These are phyloP conservation scores for Trametes sanguinea DNA, from an alignment of 768 basidiomycete species.

Conservation along the genomic window DNA sequence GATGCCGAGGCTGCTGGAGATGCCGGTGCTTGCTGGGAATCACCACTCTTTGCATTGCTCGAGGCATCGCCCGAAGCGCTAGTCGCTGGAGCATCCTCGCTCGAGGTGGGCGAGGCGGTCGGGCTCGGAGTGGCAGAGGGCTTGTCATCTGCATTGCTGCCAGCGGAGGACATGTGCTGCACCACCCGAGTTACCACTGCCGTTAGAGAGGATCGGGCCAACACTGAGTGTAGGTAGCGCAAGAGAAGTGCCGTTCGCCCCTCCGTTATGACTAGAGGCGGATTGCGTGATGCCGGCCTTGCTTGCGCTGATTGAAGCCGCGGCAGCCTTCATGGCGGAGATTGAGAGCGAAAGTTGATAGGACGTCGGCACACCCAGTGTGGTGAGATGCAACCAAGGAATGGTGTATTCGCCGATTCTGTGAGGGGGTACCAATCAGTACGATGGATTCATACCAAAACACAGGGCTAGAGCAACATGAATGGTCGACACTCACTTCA, in stretches of 20 bases:
- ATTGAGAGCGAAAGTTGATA: slow-evolving; percentile 37
- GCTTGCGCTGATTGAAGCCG: slow-evolving; percentile 15
- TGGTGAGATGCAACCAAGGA: slow-evolving; percentile 65
- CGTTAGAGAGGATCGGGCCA: background rate
- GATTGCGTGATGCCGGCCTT: slow-evolving; percentile 11
- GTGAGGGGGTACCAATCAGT: too few species aligned
- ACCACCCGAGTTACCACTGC: background rate
- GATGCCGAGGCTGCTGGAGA: background rate
- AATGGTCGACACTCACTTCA: slow-evolving; percentile 13
- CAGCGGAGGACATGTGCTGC: background rate
- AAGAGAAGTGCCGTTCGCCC: background rate
- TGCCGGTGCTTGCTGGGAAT: background rate
- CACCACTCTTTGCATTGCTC: background rate
- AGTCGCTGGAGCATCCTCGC: background rate
- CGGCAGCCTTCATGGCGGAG: slow-evolving; percentile 12
- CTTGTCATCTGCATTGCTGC: background rate
- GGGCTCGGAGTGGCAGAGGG: background rate
- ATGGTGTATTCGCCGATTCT: slow-evolving; percentile 59
- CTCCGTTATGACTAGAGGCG: background rate
- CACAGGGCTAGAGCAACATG: too few species aligned
- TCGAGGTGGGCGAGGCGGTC: background rate
- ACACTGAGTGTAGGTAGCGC: background rate
- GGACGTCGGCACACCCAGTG: slow-evolving; percentile 52
- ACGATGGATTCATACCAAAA: too few species aligned
- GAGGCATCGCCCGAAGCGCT: background rate